These are phyloP conservation scores for Endocladia muricata DNA, from an alignment of 31 red algal genomes.

Conservation along the genomic window DNA sequence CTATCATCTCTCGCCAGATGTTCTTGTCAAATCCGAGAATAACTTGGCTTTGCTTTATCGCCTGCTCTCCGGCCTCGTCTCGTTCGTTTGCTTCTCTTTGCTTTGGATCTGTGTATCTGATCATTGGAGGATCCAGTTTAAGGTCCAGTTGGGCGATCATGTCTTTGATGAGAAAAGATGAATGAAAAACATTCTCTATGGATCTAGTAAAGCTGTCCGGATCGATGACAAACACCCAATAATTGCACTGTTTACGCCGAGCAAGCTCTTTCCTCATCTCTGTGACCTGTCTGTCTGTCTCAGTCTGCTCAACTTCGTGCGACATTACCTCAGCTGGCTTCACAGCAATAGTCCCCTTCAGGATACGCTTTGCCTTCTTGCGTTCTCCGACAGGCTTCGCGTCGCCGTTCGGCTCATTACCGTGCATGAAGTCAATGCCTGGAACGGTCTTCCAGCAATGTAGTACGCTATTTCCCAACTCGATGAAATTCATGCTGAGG, in stretches of 20 bases:
- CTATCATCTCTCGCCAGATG: slow-evolving; percentile 63
- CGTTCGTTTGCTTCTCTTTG: neutral
- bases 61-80: neutral
- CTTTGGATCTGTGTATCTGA: slow-evolving; percentile 31
- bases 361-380: slow-evolving; percentile 22
- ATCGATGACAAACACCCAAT: slow-evolving; percentile 83
- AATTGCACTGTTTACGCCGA: slow-evolving; percentile 36
- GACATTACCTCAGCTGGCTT: slow-evolving; percentile 42
- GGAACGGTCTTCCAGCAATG: slow-evolving; percentile 19
- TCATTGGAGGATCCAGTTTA: slow-evolving; percentile 41
- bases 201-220: slow-evolving; percentile 64
- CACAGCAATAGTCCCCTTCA: slow-evolving; percentile 16
- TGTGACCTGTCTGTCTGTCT: slow-evolving; percentile 72
- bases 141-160: slow-evolving; percentile 51
- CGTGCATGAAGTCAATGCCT: slow-evolving; percentile 43
- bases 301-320: slow-evolving; percentile 62
- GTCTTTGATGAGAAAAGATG: slow-evolving; percentile 87
- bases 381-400: slow-evolving; percentile 2
- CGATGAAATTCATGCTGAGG: slow-evolving; percentile 27
- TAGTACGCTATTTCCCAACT: slow-evolving; percentile 36
- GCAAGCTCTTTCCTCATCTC: slow-evolving; percentile 62
- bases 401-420: slow-evolving; percentile 40
- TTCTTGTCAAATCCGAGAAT: slow-evolving; percentile 77
- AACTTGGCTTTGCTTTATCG: slow-evolving; percentile 10
- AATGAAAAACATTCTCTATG: slow-evolving; percentile 92